phyloP scores from a whole-genome alignment of 352 stramenopile genomes.

The Globisporangium nunn region DNA sequence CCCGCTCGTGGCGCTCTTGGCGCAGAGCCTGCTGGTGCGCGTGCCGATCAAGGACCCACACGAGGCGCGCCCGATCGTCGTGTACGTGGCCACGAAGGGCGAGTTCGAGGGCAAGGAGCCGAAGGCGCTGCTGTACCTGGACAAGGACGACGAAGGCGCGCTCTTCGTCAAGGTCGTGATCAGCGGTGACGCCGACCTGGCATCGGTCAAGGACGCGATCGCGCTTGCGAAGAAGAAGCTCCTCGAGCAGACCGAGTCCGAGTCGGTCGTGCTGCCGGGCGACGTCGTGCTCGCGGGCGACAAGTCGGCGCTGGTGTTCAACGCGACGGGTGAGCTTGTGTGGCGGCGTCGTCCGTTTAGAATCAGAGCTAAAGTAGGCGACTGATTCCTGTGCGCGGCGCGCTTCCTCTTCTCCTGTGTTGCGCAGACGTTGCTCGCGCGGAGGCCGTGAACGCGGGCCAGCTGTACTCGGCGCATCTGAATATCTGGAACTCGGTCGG shows the following conservation, averaged over 20 bases:
- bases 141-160: constrained; percentile 55
- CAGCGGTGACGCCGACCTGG: constrained; percentile 44
- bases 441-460: constrained; percentile 49
- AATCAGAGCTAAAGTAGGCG: no score
- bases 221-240: constrained; percentile 74
- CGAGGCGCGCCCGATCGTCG: constrained; percentile 66
- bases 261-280: constrained; percentile 45
- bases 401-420: no score
- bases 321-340: constrained; percentile 28
- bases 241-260: constrained; percentile 35
- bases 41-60: constrained; percentile 59
- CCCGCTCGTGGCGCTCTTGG: constrained; percentile 58
- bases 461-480: constrained; percentile 59
- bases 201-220: constrained; percentile 45
- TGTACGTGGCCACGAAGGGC: constrained; percentile 58
- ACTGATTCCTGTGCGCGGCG: background rate
- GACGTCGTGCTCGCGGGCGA: constrained; percentile 56
- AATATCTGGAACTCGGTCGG: constrained; percentile 68
- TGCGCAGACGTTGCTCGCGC: constrained; percentile 32
- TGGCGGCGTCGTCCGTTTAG: no score
- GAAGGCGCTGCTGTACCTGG: constrained; percentile 48
- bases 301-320: constrained; percentile 69
- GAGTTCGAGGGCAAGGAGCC: constrained; percentile 58
- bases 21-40: constrained; percentile 64
- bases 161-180: constrained; percentile 71